phyloP scores from a whole-genome alignment of 2,329 filamentous ascomycete genomes.

The Celoporthe dispersa region DNA sequence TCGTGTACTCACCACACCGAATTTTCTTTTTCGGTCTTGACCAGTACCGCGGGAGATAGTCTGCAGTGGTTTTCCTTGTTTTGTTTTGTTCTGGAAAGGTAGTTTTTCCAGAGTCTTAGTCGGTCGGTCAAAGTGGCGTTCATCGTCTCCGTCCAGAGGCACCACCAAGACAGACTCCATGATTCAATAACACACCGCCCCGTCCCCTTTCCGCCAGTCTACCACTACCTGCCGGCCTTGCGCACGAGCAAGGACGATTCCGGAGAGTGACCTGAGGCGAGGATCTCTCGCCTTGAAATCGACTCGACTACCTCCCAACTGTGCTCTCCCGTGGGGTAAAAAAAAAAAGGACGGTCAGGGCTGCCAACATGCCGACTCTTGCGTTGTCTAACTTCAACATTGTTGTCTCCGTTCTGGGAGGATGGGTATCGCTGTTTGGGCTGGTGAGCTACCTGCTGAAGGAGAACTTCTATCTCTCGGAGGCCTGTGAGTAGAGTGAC shows the following conservation, averaged over 20 bases:
- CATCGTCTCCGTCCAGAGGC: slow-evolving; percentile 18
- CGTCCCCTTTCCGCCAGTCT: slow-evolving; percentile 33
- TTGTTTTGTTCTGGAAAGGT: no score
- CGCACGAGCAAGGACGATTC: slow-evolving; percentile 45
- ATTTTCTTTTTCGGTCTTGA: neutral
- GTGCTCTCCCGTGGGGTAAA: no score
- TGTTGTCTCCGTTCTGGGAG: slow-evolving; percentile 77
- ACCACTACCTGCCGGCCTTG: slow-evolving; percentile 37
- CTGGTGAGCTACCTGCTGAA: slow-evolving; percentile 89
- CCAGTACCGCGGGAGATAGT: neutral
- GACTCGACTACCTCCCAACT: no score
- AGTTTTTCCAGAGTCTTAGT: no score
- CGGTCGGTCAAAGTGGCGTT: slow-evolving; percentile 33
- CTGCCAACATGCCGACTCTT: slow-evolving; percentile 46
- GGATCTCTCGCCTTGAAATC: neutral
- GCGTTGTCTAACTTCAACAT: slow-evolving; percentile 78
- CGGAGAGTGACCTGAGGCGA: slow-evolving; percentile 41
- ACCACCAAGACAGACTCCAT: slow-evolving; percentile 35
- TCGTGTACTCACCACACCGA: neutral
- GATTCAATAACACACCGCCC: slow-evolving; percentile 50
- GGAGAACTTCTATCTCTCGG: slow-evolving; percentile 87
- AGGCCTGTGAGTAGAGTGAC: slow-evolving; percentile 74
- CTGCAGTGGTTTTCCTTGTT: neutral
- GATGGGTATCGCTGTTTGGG: slow-evolving; percentile 88
- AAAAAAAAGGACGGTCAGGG: neutral